Conservation (phyloP, 768 basidiomycete genomes). For the Coprinopsis sp. region DNA sequence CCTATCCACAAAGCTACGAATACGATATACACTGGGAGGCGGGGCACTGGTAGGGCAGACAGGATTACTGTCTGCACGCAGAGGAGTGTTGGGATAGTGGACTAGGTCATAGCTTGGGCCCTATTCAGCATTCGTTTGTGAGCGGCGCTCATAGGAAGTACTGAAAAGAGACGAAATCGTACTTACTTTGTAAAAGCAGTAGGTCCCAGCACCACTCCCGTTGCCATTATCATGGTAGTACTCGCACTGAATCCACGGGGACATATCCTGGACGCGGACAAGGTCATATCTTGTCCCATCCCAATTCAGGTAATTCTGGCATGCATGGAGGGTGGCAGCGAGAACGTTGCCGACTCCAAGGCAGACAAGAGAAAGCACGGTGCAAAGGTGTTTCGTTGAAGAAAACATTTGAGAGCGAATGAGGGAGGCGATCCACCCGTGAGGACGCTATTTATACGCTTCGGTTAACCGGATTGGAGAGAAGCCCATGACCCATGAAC, state of each 20-base stretch:
- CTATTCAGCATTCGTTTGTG: neutral
- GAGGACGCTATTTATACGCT: too few relatives aligned
- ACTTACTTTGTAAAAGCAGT: conserved; percentile 15
- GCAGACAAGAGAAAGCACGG: neutral
- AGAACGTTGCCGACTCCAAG: neutral
- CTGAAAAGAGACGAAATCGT: neutral
- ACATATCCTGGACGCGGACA: conserved; percentile 4
- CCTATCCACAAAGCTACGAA: conserved; percentile 4
- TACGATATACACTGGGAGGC: conserved; percentile 9
- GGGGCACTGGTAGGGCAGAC: conserved; percentile 10
- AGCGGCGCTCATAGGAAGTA: neutral
- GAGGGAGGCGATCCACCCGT: too few relatives aligned
- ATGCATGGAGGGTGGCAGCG: conserved; percentile 2
- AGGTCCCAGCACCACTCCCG: conserved; percentile 2
- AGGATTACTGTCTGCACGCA: conserved; percentile 10
- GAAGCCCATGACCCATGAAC: too few relatives aligned
- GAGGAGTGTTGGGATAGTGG: conserved; percentile 15
- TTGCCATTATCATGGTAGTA: conserved; percentile 9
- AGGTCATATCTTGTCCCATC: conserved; percentile 3
- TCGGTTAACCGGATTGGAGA: too few relatives aligned
- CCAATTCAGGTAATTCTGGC: conserved; percentile 4
- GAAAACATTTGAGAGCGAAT: too few relatives aligned
- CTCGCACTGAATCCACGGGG: conserved; percentile 12
- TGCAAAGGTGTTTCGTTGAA: too few relatives aligned
- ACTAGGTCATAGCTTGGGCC: conserved; percentile 11